Conservation (phyloP, 768 basidiomycete genomes). For the Mrakia gelida region DNA sequence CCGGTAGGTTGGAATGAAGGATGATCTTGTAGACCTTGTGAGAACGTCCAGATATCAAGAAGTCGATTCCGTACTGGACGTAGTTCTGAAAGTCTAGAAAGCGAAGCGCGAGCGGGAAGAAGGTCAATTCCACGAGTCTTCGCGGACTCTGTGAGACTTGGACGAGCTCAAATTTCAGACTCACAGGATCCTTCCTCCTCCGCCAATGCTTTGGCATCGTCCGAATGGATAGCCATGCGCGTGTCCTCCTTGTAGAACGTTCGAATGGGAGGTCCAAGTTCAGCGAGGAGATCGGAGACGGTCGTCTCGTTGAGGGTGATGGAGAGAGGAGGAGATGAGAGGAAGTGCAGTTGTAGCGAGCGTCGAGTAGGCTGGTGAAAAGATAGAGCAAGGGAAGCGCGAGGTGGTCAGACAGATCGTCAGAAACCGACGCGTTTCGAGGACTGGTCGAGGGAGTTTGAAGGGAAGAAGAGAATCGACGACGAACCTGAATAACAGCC, state of each 20-base stretch:
- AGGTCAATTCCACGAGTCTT: not conserved
- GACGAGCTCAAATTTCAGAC: not conserved
- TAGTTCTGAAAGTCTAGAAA: conserved; percentile 4
- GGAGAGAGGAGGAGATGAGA: not conserved
- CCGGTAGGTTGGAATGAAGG: conserved; percentile 5
- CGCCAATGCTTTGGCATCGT: not conserved
- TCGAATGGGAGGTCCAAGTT: not conserved
- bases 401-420: too few relatives aligned
- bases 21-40: conserved; percentile 6
- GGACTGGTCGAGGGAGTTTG: too few relatives aligned
- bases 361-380: not conserved
- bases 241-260: not conserved
- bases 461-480: not conserved
- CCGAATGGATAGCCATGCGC: not conserved
- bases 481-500: not conserved
- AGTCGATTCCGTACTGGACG: not conserved
- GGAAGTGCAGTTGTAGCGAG: not conserved
- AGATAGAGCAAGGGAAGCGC: too few relatives aligned
- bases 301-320: conserved; percentile 7
- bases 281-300: not conserved
- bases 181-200: not conserved
- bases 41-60: not conserved
- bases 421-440: not conserved
- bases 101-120: not conserved
- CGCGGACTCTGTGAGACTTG: too few relatives aligned